Base-by-base conservation (phyloP, 768 basidiomycete species). In the Antrodiella citrinella region DNA sequence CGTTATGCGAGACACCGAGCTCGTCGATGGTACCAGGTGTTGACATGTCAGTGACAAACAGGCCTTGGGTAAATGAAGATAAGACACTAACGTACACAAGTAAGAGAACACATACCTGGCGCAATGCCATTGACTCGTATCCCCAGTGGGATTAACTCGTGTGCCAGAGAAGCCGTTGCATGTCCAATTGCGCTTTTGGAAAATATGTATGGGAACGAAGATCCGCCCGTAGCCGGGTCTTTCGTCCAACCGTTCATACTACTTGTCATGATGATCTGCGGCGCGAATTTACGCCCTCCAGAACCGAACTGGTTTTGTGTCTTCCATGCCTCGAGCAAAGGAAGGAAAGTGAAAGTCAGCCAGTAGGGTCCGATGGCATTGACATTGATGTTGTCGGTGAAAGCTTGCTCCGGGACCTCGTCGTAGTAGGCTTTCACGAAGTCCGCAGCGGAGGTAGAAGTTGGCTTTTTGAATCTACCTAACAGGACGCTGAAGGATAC, bases 271-370 rank as follows among this genome's bases (percentile, higher is more conserved):
- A 77, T 60, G 23, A 77, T 61, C 57, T 75, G 73, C 1, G 74
- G 73, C 7, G 67, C 72, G 51, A 76, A 75, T 47, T 63, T 67
- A 20, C 57, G 48, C 48, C 60, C 61, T 5, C 60, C 62, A 18
- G 53, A 60, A 22, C 57, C 59, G 42, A 56, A 61, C 1, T 61
- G 56, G 2, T 57, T 56, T 35, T 60, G 59, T n/a, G n/a, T n/a
- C 57, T 72, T 72, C 71, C 74, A 72, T 48, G 70, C 71, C 54
- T 74, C 73, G 4, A 78, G 65, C 0, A 80, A 63, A 4, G 76
- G 77, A 2, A 80, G 64, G 64, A 77, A 76, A n/a, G 77, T 77
- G 54, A 78, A 74, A 0, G 77, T 72, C 18, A 77, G 64, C 73
- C 77, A 81, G 59, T 77, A 77, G 4, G 77, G 72, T 0, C 70